phyloP scores from a whole-genome alignment of 805 yeast genomes.

The Komagataella pseudopastoris region DNA sequence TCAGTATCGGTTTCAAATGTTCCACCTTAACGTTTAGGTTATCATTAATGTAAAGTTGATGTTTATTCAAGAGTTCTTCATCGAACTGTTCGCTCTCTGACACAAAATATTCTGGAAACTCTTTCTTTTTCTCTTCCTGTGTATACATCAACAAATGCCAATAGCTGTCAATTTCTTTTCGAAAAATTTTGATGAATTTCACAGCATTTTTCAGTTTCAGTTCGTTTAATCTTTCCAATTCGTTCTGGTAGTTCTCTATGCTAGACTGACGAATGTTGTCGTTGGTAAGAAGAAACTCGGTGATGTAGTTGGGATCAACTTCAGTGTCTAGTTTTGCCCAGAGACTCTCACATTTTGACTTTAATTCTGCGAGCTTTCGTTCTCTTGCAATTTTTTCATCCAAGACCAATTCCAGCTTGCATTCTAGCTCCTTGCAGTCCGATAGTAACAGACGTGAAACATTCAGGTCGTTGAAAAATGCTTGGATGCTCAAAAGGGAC shows the following conservation, averaged over 20 bases:
- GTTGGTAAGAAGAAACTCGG: conserved; percentile 27
- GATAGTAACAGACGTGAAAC: neutral
- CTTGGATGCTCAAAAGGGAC: neutral
- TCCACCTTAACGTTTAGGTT: conserved; percentile 35
- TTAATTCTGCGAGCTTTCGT: neutral
- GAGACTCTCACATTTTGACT: neutral
- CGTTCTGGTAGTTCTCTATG: conserved; percentile 36
- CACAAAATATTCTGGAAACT: conserved; percentile 28
- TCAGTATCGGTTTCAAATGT: conserved; percentile 39
- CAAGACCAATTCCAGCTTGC: neutral
- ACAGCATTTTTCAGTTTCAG: conserved; percentile 55
- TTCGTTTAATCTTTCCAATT: conserved; percentile 40
- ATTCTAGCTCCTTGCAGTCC: neutral
- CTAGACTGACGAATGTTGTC: conserved; percentile 31
- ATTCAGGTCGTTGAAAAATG: neutral
- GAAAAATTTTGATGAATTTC: conserved; percentile 49
- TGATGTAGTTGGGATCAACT: conserved; percentile 15
- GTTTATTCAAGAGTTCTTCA: conserved; percentile 47
- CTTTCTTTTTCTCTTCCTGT: conserved; percentile 26
- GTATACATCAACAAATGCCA: conserved; percentile 57
- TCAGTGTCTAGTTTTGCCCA: conserved; percentile 1
- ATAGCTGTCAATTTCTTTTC: conserved; percentile 40
- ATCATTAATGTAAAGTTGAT: conserved; percentile 44
- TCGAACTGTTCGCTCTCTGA: conserved; percentile 26
- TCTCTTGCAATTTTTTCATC: neutral